Evolutionary conservation across 2,329 filamentous ascomycete species (phyloP).

Genomic region (Colletotrichum cuscutae): DNA sequence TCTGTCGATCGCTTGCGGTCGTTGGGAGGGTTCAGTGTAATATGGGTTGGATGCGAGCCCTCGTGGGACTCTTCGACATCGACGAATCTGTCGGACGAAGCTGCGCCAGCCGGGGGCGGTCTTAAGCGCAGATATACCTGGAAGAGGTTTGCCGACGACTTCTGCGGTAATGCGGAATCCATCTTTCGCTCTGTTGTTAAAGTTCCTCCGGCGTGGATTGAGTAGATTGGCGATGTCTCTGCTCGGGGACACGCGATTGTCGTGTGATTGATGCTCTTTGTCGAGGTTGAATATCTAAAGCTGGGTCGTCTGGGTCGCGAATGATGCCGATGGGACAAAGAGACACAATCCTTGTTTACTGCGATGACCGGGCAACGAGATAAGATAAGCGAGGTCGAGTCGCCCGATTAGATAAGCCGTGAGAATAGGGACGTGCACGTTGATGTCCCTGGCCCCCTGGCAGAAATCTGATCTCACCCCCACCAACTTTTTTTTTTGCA

Average conservation of each 20-base stretch:
- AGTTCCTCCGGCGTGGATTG: too few species aligned
- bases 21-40: conserved; percentile 82
- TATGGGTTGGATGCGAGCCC: conserved; percentile 68
- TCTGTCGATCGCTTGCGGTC: conserved; percentile 91
- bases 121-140: conserved; percentile 90
- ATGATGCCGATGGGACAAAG: neutral
- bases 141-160: conserved; percentile 69
- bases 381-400: conserved; percentile 11
- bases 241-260: neutral
- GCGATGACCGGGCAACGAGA: conserved; percentile 29
- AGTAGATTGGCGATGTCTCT: neutral
- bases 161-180: conserved; percentile 31
- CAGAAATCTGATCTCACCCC: conserved; percentile 5
- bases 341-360: conserved; percentile 31
- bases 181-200: neutral
- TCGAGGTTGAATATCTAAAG: neutral
- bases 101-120: conserved; percentile 64
- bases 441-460: neutral
- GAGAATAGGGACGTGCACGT: neutral
- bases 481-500: conserved; percentile 18
- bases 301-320: neutral
- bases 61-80: conserved; percentile 72
- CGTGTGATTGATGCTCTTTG: conserved; percentile 1
- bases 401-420: neutral
- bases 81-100: conserved; percentile 75